Percentiles rank a stretch among this genome's conserved stretches.
phyloP scores from a whole-genome alignment of 2,329 filamentous ascomycete species.

The Periconia sp. region DNA sequence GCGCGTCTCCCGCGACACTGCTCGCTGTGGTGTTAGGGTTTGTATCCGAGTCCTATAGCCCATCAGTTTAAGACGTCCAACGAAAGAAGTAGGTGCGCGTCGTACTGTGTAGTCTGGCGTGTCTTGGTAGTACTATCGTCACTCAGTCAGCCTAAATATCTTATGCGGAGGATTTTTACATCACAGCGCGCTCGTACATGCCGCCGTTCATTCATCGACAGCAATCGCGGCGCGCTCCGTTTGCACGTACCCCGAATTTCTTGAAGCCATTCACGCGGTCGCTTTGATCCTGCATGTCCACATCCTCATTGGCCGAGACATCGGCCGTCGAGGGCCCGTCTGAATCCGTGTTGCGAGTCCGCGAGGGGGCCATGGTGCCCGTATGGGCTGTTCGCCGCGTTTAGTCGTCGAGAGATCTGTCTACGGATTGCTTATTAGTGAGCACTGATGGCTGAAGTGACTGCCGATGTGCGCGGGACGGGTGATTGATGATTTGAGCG shows the following conservation, averaged over 20 bases:
- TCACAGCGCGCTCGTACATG: too few relatives aligned
- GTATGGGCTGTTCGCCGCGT: conserved; percentile 39
- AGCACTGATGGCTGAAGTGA: conserved; percentile 6
- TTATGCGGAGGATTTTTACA: too few relatives aligned
- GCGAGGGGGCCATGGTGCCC: conserved; percentile 47
- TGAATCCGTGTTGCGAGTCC: conserved; percentile 42
- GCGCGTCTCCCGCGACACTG: conserved; percentile 80
- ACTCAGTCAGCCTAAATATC: too few relatives aligned
- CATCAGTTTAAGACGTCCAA: conserved; percentile 23
- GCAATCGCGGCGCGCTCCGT: conserved; percentile 7
- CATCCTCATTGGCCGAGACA: conserved; percentile 44
- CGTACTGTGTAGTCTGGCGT: conserved; percentile 67
- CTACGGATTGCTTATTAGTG: conserved; percentile 3
- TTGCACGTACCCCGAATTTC: conserved; percentile 40
- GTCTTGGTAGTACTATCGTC: conserved; percentile 61
- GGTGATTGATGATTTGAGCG: conserved; percentile 26
- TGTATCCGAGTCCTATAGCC: conserved; percentile 66
- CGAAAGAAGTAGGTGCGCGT: background rate
- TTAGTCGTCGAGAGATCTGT: conserved; percentile 18
- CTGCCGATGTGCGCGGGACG: conserved; percentile 9
- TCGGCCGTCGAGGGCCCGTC: conserved; percentile 45
- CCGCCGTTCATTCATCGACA: too few relatives aligned
- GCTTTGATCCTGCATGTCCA: conserved; percentile 46
- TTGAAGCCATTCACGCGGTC: conserved; percentile 41
- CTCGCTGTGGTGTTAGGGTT: conserved; percentile 75